Percentiles rank a stretch among this genome's conserved stretches.
Evolutionary conservation across 1,284 basidiomycete species (phyloP).

Genomic region (Cronartium quercuum): DNA sequence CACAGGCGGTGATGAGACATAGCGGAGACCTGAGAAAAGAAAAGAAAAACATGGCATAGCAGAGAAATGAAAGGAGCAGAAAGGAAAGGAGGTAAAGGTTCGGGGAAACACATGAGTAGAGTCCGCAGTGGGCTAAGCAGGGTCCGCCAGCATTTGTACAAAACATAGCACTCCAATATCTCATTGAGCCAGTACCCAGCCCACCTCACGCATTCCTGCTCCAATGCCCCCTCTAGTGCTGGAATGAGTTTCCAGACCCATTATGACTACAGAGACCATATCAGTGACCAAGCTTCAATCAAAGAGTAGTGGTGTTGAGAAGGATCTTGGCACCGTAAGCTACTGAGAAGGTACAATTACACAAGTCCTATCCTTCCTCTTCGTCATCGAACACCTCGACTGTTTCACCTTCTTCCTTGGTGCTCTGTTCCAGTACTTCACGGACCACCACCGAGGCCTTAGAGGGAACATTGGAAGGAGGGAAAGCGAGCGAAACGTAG

Average conservation of each 20-base stretch:
- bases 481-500: slow-evolving; percentile 65
- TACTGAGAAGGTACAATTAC: slow-evolving; percentile 96
- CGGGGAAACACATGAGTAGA: too few relatives aligned
- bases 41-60: too few relatives aligned
- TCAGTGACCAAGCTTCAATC: slow-evolving; percentile 95
- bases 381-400: slow-evolving; percentile 72
- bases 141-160: slow-evolving; percentile 93
- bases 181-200: too few relatives aligned
- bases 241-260: slow-evolving; percentile 96
- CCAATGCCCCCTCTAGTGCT: too few relatives aligned
- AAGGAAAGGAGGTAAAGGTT: too few relatives aligned
- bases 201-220: too few relatives aligned
- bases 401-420: slow-evolving; percentile 67
- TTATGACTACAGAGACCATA: slow-evolving; percentile 98
- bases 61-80: too few relatives aligned
- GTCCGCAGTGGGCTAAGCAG: slow-evolving; percentile 98
- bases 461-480: slow-evolving; percentile 53
- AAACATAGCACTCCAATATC: slow-evolving; percentile 94
- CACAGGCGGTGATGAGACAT: too few relatives aligned
- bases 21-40: too few relatives aligned
- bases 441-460: slow-evolving; percentile 65
- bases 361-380: slow-evolving; percentile 93
- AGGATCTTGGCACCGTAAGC: slow-evolving; percentile 98
- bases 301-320: slow-evolving; percentile 89
- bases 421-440: slow-evolving; percentile 83